These are phyloP conservation scores for Guyanaporus albipodus DNA, from an alignment of 768 basidiomycete genomes.

Conservation along the genomic window DNA sequence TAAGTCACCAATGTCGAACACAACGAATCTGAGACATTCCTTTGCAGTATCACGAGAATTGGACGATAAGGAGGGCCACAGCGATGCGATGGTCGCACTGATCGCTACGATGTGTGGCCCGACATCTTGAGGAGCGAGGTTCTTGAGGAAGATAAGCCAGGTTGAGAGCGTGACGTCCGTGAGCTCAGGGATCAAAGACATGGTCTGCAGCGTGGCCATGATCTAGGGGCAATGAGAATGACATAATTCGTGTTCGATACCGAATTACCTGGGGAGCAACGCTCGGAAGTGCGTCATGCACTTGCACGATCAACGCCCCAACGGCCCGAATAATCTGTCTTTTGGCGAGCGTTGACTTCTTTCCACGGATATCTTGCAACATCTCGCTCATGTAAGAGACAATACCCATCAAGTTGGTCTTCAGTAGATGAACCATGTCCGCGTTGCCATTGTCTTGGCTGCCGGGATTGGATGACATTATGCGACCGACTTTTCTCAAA, in stretches of 20 bases:
- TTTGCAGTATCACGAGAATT: conserved; percentile 51
- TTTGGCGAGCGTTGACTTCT: conserved; percentile 65
- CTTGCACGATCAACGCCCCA: conserved; percentile 62
- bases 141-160: conserved; percentile 75
- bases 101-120: conserved; percentile 85
- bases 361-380: conserved; percentile 79
- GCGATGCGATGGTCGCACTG: conserved; percentile 74
- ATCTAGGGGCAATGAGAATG: conserved; percentile 49
- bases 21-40: conserved; percentile 62
- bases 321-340: conserved; percentile 76
- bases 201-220: conserved; percentile 93
- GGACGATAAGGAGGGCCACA: conserved; percentile 65
- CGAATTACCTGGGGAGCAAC: conserved; percentile 81
- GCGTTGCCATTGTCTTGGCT: conserved; percentile 27
- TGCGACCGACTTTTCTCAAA: conserved; percentile 41
- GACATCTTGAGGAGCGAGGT: conserved; percentile 63
- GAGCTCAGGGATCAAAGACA: conserved; percentile 70
- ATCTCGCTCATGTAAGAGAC: conserved; percentile 83
- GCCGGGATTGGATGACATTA: conserved; percentile 24
- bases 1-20: conserved; percentile 56
- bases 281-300: conserved; percentile 67
- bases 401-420: conserved; percentile 76
- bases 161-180: conserved; percentile 73
- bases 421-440: conserved; percentile 59
- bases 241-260: conserved; percentile 2